Percentiles rank a stretch among this genome's conserved stretches.
Evolutionary conservation across 495 filamentous ascomycete species (phyloP).

Genomic region (Penicillium lagena): DNA sequence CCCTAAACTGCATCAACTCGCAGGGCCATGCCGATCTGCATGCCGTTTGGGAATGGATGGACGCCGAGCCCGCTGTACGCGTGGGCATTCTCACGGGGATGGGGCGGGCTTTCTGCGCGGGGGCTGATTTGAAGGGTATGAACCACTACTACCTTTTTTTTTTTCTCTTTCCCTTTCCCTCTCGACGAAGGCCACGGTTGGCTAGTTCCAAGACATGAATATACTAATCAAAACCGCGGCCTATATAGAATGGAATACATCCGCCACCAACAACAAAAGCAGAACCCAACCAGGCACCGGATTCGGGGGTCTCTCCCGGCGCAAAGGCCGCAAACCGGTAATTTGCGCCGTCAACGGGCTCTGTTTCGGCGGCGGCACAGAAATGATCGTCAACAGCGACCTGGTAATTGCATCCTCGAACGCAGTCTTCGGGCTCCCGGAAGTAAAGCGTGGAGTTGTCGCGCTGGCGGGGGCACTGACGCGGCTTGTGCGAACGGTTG

Average conservation of each 20-base stretch:
- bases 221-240: conserved; percentile 1
- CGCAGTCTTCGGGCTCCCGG: conserved; percentile 60
- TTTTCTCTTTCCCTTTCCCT: not conserved
- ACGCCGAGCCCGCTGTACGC: conserved; percentile 45
- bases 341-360: conserved; percentile 70
- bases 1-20: conserved; percentile 46
- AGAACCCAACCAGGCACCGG: conserved; percentile 17
- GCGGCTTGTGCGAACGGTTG: conserved; percentile 59
- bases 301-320: conserved; percentile 39
- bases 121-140: conserved; percentile 50
- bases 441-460: conserved; percentile 66
- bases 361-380: conserved; percentile 68
- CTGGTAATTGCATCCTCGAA: conserved; percentile 51
- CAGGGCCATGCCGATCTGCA: conserved; percentile 47
- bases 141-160: not conserved
- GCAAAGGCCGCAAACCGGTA: conserved; percentile 52
- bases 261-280: conserved; percentile 5
- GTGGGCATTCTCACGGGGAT: conserved; percentile 51
- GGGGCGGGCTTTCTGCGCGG: conserved; percentile 54
- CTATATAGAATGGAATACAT: conserved; percentile 32
- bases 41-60: conserved; percentile 50
- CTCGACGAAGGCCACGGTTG: no score
- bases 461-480: conserved; percentile 68
- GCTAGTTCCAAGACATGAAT: not conserved
- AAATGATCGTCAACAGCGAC: conserved; percentile 70